Conservation (phyloP, 257 asterid species). For the Solanum rostratum region DNA sequence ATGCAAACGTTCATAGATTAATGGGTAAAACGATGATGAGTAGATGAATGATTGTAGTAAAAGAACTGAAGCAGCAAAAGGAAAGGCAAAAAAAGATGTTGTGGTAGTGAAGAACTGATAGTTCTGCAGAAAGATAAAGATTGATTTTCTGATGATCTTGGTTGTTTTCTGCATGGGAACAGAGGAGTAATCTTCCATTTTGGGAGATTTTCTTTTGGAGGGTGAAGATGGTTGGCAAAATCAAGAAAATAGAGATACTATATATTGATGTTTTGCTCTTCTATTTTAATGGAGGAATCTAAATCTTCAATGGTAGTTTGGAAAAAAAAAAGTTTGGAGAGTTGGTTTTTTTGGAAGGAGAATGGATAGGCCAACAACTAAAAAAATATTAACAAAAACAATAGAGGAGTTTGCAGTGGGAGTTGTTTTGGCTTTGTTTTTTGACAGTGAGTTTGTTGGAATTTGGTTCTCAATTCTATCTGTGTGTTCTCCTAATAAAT, state of each 20-base stretch:
- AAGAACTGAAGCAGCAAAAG: slow-evolving; percentile 54
- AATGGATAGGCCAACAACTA: slow-evolving; percentile 55
- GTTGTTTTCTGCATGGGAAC: slow-evolving; percentile 28
- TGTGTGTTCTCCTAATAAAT: slow-evolving; percentile 6
- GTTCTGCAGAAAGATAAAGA: slow-evolving; percentile 53
- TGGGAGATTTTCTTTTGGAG: not conserved
- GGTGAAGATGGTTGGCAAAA: not conserved
- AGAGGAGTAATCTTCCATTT: slow-evolving; percentile 9
- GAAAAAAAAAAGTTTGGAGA: slow-evolving; percentile 10
- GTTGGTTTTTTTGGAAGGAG: slow-evolving; percentile 20
- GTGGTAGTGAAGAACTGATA: slow-evolving; percentile 49
- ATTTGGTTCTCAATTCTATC: not conserved
- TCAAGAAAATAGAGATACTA: not conserved
- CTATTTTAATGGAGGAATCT: not conserved
- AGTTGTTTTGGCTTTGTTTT: slow-evolving; percentile 27
- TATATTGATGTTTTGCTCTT: not conserved
- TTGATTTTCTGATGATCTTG: slow-evolving; percentile 52
- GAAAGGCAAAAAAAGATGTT: slow-evolving; percentile 49
- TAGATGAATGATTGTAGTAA: slow-evolving; percentile 37
- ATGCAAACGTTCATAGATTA: slow-evolving; percentile 34
- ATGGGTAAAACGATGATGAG: slow-evolving; percentile 23
- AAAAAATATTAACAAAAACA: slow-evolving; percentile 5
- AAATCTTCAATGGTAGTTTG: not conserved
- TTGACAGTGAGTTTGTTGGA: slow-evolving; percentile 9
- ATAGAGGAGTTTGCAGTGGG: slow-evolving; percentile 6